Base-by-base conservation (phyloP, 1,284 basidiomycete genomes). In the Ustilago bromivora region DNA sequence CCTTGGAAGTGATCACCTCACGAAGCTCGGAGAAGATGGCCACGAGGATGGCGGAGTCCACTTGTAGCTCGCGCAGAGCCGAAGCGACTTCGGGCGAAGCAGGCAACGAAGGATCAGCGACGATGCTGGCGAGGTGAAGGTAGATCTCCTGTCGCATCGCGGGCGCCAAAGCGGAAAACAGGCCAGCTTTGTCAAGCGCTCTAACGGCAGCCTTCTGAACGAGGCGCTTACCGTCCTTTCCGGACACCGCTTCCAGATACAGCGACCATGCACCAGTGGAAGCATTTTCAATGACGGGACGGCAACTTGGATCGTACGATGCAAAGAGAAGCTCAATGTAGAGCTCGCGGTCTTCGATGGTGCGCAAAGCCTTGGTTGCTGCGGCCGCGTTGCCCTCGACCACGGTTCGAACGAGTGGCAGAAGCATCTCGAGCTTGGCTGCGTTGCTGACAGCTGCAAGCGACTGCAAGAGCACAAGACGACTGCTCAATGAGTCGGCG, bases 381-480 rank as follows among this genome's bases (percentile, higher is more conserved):
- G 47, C 23, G 2, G 62, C 52, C 0, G 46, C 49, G 35, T 56
- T 54, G 53, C 60, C 58, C 19, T 61, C 51, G 2, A 66, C 59
- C 10, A 92, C 80, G 0, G 74, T 69, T 68, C 90, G 88, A 46
- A 94, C 87, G 7, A 91, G 88, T 0, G 92, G 91, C 10, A 90
- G 82, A 2, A 96, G 86, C 61, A 91, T 89, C 32, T 90, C 88
- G 15, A 91, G 87, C 85, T 93, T 94, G 17, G 89, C 88, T 51
- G 88, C 84, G 83, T 92, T 91, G 8, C 90, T 88, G n/a, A 95
- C 89, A 10, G 88, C 87, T 52, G 88, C 88, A 8, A 95, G 84
- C 28, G 90, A 89, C 47, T 87, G 87, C 31, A 98, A 88, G 1
- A 98, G 86, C 9, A 88, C 86, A 13, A 90, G 85, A 62, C 91